These are phyloP conservation scores for Talaromyces verruculosus DNA, from an alignment of 2,329 filamentous ascomycete species.

Conservation along the genomic window DNA sequence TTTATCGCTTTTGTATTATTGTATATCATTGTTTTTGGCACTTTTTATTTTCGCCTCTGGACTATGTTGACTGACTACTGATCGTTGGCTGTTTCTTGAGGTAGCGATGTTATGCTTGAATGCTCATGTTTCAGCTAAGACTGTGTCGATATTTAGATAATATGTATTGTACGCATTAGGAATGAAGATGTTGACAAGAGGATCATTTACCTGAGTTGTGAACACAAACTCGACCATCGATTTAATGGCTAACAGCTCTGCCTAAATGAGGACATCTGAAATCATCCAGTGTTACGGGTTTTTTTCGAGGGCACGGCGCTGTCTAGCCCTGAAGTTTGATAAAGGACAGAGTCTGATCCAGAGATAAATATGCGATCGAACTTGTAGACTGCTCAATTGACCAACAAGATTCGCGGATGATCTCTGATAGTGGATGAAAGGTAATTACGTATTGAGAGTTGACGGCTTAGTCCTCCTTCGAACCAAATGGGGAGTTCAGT, in stretches of 20 bases:
- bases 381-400: too few relatives aligned
- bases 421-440: too few relatives aligned
- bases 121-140: constrained; percentile 1
- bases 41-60: background rate
- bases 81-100: background rate
- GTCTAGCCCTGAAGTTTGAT: too few relatives aligned
- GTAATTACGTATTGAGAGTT: too few relatives aligned
- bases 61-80: background rate
- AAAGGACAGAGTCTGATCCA: too few relatives aligned
- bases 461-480: too few relatives aligned
- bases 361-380: too few relatives aligned
- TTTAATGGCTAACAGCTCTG: too few relatives aligned
- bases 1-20: constrained; percentile 3
- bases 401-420: too few relatives aligned
- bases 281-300: background rate
- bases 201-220: background rate
- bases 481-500: too few relatives aligned
- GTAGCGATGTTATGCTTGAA: background rate
- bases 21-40: constrained; percentile 1
- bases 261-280: too few relatives aligned
- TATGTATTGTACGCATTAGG: background rate
- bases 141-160: background rate
- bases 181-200: background rate
- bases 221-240: background rate
- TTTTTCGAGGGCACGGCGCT: background rate